These are phyloP conservation scores for Gynandropsis gynandra DNA, from an alignment of 345 rosid species.

Conservation along the genomic window DNA sequence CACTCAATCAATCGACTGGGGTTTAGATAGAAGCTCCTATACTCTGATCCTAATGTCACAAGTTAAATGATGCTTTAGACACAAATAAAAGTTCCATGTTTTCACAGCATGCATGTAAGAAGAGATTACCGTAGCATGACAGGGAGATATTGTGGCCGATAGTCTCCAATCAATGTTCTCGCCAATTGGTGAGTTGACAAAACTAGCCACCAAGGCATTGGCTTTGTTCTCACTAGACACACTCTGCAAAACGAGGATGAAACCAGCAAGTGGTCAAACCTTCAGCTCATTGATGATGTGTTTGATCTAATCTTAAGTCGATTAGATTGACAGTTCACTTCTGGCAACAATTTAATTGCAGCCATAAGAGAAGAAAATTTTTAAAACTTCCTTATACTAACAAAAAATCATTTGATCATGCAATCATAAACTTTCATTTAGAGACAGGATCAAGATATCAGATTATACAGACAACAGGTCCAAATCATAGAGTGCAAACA, in stretches of 20 bases:
- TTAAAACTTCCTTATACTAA: no score
- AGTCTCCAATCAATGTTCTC: constrained; percentile 94
- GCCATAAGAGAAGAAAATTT: constrained; percentile 4
- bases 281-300: constrained; percentile 18
- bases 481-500: constrained; percentile 24
- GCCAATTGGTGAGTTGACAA: constrained; percentile 73
- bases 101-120: constrained; percentile 19
- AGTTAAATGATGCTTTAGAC: constrained; percentile 9
- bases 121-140: constrained; percentile 86
- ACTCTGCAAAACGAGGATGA: constrained; percentile 52
- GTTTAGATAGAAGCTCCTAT: constrained; percentile 14
- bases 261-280: constrained; percentile 21
- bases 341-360: not conserved
- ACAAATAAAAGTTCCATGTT: no score
- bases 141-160: constrained; percentile 92
- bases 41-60: constrained; percentile 9
- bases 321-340: no score
- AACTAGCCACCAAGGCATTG: constrained; percentile 86
- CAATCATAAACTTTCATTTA: no score
- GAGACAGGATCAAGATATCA: no score
- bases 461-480: no score
- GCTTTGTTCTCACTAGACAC: constrained; percentile 83
- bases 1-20: constrained; percentile 15
- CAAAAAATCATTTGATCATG: no score
- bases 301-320: no score